A percentile compares a stretch with the other conserved stretches of the same genome.
Evolutionary conservation across 129 eudicot species (phyloP).

Genomic region (Helianthus annuus): DNA sequence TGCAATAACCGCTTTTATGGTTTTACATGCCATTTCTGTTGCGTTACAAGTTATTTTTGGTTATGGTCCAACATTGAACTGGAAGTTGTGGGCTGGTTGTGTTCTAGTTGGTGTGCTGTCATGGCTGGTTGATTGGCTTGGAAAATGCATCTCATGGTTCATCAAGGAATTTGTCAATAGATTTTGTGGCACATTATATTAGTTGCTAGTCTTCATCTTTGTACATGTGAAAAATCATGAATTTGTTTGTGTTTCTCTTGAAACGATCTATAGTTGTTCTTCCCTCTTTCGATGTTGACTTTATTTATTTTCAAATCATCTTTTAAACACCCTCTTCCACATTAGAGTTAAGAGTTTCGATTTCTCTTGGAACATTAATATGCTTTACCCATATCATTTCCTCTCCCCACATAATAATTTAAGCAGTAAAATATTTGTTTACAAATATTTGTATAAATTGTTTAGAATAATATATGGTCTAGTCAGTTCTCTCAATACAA

Average conservation of each 20-base stretch:
- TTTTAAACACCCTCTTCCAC: not conserved
- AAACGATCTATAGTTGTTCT: not conserved
- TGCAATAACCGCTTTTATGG: not conserved
- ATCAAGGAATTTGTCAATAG: not conserved
- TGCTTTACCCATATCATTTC: not conserved
- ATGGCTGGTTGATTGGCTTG: conserved; percentile 37
- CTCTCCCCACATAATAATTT: not conserved
- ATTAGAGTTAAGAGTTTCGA: not conserved
- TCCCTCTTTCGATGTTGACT: not conserved
- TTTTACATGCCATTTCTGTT: conserved; percentile 17
- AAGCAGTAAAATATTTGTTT: not conserved
- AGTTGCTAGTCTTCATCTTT: not conserved
- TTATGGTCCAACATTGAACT: conserved; percentile 28
- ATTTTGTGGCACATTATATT: not conserved
- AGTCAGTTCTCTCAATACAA: too few relatives aligned
- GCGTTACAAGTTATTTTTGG: conserved; percentile 14
- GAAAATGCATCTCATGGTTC: conserved; percentile 28
- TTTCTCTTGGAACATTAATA: not conserved
- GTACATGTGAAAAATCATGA: not conserved
- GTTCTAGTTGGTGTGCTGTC: conserved; percentile 27
- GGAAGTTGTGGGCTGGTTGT: conserved; percentile 35
- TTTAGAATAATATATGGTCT: too few relatives aligned
- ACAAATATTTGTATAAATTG: not conserved
- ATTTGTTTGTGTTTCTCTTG: not conserved
- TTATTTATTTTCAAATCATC: not conserved